These are phyloP conservation scores for Podaxis sp. DNA, from an alignment of 768 basidiomycete species.

Conservation along the genomic window DNA sequence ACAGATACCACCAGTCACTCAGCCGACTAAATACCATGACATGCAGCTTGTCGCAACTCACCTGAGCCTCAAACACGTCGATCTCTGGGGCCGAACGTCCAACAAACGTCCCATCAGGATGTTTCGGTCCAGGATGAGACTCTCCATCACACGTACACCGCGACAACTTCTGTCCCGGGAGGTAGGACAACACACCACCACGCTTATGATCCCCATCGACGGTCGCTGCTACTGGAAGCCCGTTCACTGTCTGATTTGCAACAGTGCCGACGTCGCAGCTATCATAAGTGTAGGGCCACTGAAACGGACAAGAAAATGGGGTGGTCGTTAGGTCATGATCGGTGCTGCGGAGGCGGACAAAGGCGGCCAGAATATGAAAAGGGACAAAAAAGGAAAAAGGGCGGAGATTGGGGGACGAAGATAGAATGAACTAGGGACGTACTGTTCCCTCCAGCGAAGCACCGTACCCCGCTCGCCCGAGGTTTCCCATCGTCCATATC, in stretches of 20 bases:
- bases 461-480: slow-evolving; percentile 81
- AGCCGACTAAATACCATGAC: not conserved
- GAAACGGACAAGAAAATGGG: not conserved
- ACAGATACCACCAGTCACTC: not conserved
- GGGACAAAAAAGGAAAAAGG: not conserved
- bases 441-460: slow-evolving; percentile 81
- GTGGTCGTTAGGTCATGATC: not conserved
- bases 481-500: slow-evolving; percentile 74
- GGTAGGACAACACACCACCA: slow-evolving; percentile 58
- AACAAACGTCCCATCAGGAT: slow-evolving; percentile 71
- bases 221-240: slow-evolving; percentile 61
- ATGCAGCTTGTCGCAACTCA: slow-evolving; percentile 15
- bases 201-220: slow-evolving; percentile 53
- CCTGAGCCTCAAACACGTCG: slow-evolving; percentile 86
- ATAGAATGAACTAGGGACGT: slow-evolving; percentile 20
- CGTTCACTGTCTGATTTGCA: slow-evolving; percentile 77
- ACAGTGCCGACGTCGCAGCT: slow-evolving; percentile 84
- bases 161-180: slow-evolving; percentile 82
- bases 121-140: slow-evolving; percentile 79
- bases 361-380: not conserved
- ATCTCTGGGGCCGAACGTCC: slow-evolving; percentile 89
- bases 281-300: slow-evolving; percentile 88
- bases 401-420: not conserved
- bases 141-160: slow-evolving; percentile 84
- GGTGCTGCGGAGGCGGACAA: not conserved